Evolutionary conservation across 2,329 filamentous ascomycete genomes (phyloP), one percentile per base, ranked within the genome.

Genomic region (Dactylonectria macrodidyma): DNA sequence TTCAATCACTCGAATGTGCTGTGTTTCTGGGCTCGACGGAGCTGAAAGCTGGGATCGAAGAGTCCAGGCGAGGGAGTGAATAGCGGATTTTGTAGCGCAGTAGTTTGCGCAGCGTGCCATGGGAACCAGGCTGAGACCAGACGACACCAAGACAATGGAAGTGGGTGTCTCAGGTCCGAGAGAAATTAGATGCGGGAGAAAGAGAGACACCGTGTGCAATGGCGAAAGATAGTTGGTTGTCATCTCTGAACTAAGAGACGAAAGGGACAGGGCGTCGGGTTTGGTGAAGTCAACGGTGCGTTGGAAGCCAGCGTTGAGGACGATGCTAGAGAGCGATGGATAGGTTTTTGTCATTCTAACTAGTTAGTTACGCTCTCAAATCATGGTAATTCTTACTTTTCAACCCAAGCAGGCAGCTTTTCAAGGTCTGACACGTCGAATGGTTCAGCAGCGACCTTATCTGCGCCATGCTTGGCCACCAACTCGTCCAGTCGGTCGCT

Each of bases 291-390:
- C 19, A 67, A 86, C 73, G 0, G 72, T 72, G 22, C 79, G 80
- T 75, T 91, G 87, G 47, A 87, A 80, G 22, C 87, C 88, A 0
- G 88, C 84, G 75, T 90, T 90, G 57, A 90, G 80, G 59, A 90
- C 77, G 38, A 90, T 33, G 19, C 63, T 57, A 73, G 71, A 83
- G 83, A 78, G 89, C 1, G n/a, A 22, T 12, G 65, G 63, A 34
- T 68, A 62, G 5, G 34, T 55, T 5, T 51, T 58, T 34, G 57
- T 65, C 9, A 68, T 62, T 33, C 66, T 66, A 33, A 14, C 14
- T 2, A n/a, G 14, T 51, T 33, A n/a, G 30, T 46, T 0, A 14
- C 22, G 22, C 22, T 30, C 26, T 30, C 7, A 4, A 30, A 30
- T 30, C 26, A 30, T 30, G 26, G 7, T 1, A 41, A 38, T 59